Evolutionary conservation across 1,284 basidiomycete species (phyloP).

Genomic region (Meripilus lineatus): DNA sequence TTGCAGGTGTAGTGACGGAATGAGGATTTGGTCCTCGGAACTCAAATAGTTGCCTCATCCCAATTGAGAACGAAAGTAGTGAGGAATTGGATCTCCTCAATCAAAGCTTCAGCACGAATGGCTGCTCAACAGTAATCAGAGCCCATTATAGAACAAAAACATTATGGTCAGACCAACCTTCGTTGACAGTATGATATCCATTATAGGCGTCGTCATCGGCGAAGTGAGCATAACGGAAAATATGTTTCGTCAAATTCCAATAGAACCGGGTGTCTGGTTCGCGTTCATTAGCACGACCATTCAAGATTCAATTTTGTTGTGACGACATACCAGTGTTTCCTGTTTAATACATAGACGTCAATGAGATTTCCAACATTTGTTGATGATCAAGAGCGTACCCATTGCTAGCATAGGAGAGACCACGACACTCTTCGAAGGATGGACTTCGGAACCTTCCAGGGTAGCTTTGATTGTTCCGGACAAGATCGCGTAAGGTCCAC

Average conservation of each 20-base stretch:
- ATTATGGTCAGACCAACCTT: too few relatives aligned
- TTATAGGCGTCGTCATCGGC: constrained; percentile 23
- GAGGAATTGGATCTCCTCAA: constrained; percentile 4
- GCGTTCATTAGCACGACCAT: too few relatives aligned
- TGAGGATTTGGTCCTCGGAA: too few relatives aligned
- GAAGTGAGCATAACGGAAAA: constrained; percentile 43
- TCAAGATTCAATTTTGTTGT: too few relatives aligned
- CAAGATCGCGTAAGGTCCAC: constrained; percentile 41
- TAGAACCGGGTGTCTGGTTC: constrained; percentile 40
- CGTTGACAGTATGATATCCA: constrained; percentile 55
- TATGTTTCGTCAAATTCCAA: constrained; percentile 44
- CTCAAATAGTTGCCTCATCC: constrained; percentile 7
- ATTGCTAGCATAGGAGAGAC: not conserved
- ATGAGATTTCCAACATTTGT: not conserved
- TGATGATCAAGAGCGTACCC: not conserved
- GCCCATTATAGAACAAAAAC: too few relatives aligned
- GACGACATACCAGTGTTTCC: too few relatives aligned
- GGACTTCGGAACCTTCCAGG: constrained; percentile 32
- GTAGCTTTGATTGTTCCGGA: constrained; percentile 46
- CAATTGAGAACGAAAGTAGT: constrained; percentile 4
- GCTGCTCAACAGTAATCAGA: too few relatives aligned
- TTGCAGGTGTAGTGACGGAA: too few relatives aligned
- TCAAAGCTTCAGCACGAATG: constrained; percentile 2
- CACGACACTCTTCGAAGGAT: constrained; percentile 13
- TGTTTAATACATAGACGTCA: too few relatives aligned